Percentiles rank a stretch among this genome's conserved stretches.
phyloP scores from a whole-genome alignment of 2,329 filamentous ascomycete species.

The Fusarium chaquense region DNA sequence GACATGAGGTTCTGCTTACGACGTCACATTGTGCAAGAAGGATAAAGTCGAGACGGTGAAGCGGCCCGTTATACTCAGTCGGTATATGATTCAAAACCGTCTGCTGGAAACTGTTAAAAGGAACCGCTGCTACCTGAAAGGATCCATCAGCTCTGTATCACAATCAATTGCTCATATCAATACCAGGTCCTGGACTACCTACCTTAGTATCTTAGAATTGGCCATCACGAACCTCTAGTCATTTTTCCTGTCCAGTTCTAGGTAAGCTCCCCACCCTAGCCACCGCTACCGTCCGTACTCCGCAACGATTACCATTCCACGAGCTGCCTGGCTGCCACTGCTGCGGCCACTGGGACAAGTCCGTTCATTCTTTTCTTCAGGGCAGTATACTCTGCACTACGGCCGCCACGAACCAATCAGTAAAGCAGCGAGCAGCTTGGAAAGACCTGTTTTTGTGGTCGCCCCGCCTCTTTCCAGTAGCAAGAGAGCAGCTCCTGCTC shows the following conservation, averaged over 20 bases:
- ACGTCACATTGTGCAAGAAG: conserved; percentile 40
- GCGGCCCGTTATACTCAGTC: conserved; percentile 22
- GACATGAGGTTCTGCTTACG: conserved; percentile 43
- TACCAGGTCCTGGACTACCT: not conserved
- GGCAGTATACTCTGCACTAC: conserved; percentile 45
- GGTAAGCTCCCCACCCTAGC: conserved; percentile 38
- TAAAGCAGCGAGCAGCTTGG: conserved; percentile 50
- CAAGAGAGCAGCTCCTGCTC: conserved; percentile 32
- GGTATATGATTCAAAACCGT: not conserved
- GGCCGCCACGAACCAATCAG: conserved; percentile 54
- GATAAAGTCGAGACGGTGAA: conserved; percentile 35
- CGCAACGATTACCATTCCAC: conserved; percentile 29
- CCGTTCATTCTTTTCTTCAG: conserved; percentile 26
- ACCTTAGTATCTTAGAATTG: conserved; percentile 1
- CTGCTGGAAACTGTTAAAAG: not conserved
- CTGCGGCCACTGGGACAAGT: conserved; percentile 37
- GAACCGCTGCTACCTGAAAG: not conserved
- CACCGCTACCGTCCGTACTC: conserved; percentile 31
- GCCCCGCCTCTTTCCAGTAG: conserved; percentile 36
- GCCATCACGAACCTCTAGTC: conserved; percentile 18
- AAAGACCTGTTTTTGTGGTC: conserved; percentile 34
- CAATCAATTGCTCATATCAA: conserved; percentile 3
- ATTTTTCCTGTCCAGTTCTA: conserved; percentile 7
- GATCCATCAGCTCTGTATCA: conserved; percentile 1
- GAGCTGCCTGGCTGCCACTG: conserved; percentile 17